These are phyloP conservation scores for Carex myosuroides DNA, from an alignment of 176 grass and related monocot species.

Conservation along the genomic window DNA sequence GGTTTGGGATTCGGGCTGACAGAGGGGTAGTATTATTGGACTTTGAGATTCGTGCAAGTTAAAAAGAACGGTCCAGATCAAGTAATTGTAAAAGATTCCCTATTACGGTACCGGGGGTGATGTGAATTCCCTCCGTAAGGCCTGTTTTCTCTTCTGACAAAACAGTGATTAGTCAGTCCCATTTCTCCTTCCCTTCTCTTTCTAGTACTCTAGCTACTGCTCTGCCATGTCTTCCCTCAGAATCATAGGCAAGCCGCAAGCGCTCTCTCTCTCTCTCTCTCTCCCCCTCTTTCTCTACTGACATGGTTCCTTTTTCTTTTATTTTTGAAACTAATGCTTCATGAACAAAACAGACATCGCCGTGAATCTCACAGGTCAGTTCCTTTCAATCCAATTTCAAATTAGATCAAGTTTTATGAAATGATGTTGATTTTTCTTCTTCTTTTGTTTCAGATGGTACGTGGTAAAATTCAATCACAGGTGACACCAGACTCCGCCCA, in stretches of 20 bases:
- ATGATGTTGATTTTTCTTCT: not conserved
- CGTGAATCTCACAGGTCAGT: slow-evolving; percentile 75
- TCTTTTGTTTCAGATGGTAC: slow-evolving; percentile 49
- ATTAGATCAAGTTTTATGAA: not conserved
- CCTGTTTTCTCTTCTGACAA: not conserved
- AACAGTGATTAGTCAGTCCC: not conserved
- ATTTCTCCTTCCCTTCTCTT: not conserved
- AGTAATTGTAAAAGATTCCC: too few species aligned
- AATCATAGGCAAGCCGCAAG: slow-evolving; percentile 82
- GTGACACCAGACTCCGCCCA: too few species aligned
- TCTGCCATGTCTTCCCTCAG: slow-evolving; percentile 37
- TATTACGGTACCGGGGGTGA: too few species aligned
- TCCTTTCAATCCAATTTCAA: not conserved
- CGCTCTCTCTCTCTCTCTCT: slow-evolving; percentile 6
- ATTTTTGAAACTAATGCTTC: not conserved
- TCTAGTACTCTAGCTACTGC: not conserved
- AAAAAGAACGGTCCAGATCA: too few species aligned
- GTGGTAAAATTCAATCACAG: too few species aligned
- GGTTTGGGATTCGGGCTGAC: too few species aligned
- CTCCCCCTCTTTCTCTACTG: not conserved
- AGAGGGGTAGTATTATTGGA: too few species aligned
- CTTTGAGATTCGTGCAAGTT: too few species aligned
- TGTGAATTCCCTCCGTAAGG: not conserved
- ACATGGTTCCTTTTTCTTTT: slow-evolving; percentile 13
- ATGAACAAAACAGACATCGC: slow-evolving; percentile 54